Evolutionary conservation across 305 asterid genomes (phyloP).

Genomic region (Ajuga reptans): DNA sequence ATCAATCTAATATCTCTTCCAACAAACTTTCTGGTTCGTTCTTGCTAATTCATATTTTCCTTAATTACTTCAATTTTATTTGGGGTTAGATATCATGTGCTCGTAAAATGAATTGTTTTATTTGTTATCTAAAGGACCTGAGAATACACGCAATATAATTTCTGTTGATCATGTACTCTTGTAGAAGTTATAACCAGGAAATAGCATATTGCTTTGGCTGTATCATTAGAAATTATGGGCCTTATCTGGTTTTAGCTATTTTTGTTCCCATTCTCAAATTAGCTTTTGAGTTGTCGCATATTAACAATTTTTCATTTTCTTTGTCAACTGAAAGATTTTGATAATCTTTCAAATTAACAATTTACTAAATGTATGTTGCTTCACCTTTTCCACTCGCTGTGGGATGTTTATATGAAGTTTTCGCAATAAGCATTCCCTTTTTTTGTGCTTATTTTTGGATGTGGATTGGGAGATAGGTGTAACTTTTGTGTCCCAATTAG

Average conservation of each 20-base stretch:
- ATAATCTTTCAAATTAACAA: background rate
- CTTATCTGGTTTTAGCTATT: background rate
- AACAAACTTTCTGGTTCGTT: conserved; percentile 60
- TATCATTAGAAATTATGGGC: background rate
- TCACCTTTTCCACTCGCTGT: background rate
- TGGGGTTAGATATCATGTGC: background rate
- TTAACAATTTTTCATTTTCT: background rate
- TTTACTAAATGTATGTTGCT: background rate
- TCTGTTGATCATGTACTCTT: background rate
- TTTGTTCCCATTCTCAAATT: background rate
- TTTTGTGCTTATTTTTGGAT: background rate
- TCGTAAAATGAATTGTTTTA: background rate
- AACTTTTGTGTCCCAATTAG: background rate
- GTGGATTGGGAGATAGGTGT: background rate
- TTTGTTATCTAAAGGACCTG: background rate
- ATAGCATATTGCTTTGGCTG: background rate
- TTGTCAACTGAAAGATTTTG: background rate
- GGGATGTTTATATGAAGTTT: background rate
- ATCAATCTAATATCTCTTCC: conserved; percentile 38
- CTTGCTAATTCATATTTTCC: background rate
- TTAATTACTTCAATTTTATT: background rate
- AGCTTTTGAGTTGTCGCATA: background rate
- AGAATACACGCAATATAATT: background rate
- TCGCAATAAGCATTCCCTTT: background rate
- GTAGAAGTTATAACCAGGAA: background rate